Evolutionary conservation across 495 filamentous ascomycete genomes (phyloP), one percentile per base, ranked within the genome.

Genomic region (Annulohypoxylon nitens): DNA sequence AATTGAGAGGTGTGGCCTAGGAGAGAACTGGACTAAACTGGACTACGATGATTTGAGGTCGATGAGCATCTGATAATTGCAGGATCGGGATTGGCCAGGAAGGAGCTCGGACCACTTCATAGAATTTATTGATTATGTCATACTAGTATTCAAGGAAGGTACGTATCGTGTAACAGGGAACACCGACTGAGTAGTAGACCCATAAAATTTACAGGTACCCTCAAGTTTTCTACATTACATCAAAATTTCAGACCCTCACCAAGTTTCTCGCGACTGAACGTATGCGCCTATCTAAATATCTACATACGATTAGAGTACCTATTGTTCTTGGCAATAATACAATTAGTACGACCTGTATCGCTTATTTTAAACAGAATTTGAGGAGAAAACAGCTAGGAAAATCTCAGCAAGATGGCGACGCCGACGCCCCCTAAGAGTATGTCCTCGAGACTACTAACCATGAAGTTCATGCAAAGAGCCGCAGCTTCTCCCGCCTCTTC

Each of bases 391-490:
- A 5, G 18, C 12, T 33, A 33, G 12, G 6, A 69, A 51, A 76
- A 48, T 67, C 62, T 59, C 53, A 43, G 61, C 67, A 77, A 64
- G 58, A 85, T 85, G 80, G 73, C 78, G 48, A 78, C 83, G 34
- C 78, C 68, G 69, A 76, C 77, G 33, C 77, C 83, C 72, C 73
- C 83, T 30, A 97, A 97, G 83, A 84, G 84, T 9, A 96, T 97
- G 92, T 97, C 95, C 69, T 95, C 93, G 2, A 89, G 94, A 61
- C 88, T 98, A 18, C 83, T 97, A 75, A 97, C 92, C 25, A 98
- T 98, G 95, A 97, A 97, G 89, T 99, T 99, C 81, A 99, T 99
- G 96, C 96, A 97, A 87, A 89, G 96, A 71, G 92, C 92, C 58
- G 93, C 92, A 25, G 90, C 90, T 36, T 85, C 87, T 6, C 73